These are phyloP conservation scores for Bifiguratus adelaidae DNA, from an alignment of 192 early-diverging fungal species.

Conservation along the genomic window DNA sequence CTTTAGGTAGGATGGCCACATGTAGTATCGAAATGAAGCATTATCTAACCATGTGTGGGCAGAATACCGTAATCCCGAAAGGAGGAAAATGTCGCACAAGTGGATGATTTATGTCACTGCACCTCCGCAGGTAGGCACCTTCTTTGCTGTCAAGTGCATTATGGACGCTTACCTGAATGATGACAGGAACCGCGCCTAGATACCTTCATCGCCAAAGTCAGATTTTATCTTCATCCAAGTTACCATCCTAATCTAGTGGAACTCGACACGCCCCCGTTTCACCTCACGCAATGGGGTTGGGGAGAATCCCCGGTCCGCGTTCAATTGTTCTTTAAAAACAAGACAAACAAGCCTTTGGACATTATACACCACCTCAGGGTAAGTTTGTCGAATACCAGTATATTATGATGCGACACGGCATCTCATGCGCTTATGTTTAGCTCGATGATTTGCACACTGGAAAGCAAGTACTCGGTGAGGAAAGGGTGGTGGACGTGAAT, in stretches of 20 bases:
- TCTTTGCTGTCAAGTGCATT: too few species aligned
- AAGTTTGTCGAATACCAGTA: conserved; percentile 1
- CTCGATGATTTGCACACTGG: conserved; percentile 66
- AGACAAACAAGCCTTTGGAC: conserved; percentile 72
- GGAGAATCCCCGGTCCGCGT: conserved; percentile 87
- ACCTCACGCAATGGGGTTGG: conserved; percentile 85
- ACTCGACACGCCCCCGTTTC: conserved; percentile 63
- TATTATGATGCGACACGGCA: background rate
- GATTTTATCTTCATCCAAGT: conserved; percentile 83
- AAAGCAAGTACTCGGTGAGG: conserved; percentile 54
- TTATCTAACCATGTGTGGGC: background rate
- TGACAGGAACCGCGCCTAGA: conserved; percentile 29
- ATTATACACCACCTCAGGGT: conserved; percentile 72
- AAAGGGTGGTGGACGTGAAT: conserved; percentile 71
- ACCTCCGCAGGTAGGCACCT: conserved; percentile 21
- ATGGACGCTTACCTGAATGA: too few species aligned
- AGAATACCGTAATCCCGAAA: conserved; percentile 39
- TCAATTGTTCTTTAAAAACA: conserved; percentile 73
- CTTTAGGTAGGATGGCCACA: conserved; percentile 33
- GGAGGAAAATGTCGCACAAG: conserved; percentile 59
- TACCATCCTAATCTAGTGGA: conserved; percentile 89
- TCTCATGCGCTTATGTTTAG: conserved; percentile 16
- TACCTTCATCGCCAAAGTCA: conserved; percentile 66
- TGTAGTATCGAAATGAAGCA: background rate
- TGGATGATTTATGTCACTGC: conserved; percentile 90